Evolutionary conservation across 176 grass and related monocot genomes (phyloP).

Genomic region (Aegilops longissima): DNA sequence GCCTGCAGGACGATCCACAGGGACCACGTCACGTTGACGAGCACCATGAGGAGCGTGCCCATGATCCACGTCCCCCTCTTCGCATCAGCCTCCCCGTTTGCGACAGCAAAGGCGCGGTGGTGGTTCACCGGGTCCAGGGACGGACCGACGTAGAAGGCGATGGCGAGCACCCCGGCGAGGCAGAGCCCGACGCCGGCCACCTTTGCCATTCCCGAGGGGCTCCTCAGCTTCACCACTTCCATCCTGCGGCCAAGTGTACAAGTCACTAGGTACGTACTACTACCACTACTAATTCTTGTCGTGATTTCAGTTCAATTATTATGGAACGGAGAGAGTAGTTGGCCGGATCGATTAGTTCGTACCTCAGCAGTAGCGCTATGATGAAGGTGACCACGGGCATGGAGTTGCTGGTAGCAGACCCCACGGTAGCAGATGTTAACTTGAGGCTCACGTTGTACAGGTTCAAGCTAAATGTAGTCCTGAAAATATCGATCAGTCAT

Average conservation of each 20-base stretch:
- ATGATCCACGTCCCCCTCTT: slow-evolving; percentile 44
- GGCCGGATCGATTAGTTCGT: no score
- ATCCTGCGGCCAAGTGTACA: slow-evolving; percentile 32
- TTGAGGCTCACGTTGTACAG: slow-evolving; percentile 62
- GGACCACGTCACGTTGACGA: slow-evolving; percentile 50
- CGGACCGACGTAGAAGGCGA: slow-evolving; percentile 58
- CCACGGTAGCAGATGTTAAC: slow-evolving; percentile 69
- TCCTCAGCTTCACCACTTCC: slow-evolving; percentile 53
- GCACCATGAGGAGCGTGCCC: slow-evolving; percentile 58
- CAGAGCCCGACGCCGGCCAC: slow-evolving; percentile 45
- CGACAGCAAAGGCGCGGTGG: slow-evolving; percentile 19
- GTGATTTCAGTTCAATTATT: no score
- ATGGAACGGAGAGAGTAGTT: no score
- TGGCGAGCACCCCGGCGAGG: slow-evolving; percentile 40
- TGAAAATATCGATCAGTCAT: background rate
- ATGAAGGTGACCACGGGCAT: slow-evolving; percentile 72
- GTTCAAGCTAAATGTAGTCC: slow-evolving; percentile 55
- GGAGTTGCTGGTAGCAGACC: slow-evolving; percentile 49
- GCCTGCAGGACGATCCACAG: slow-evolving; percentile 81
- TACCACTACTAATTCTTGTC: no score
- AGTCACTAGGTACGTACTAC: background rate
- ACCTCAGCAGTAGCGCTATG: slow-evolving; percentile 61
- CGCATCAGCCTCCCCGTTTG: background rate
- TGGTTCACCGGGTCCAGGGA: slow-evolving; percentile 52
- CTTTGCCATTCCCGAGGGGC: slow-evolving; percentile 44